Evolutionary conservation across 2,329 filamentous ascomycete genomes (phyloP).

Genomic region (Botrytis fragariae): DNA sequence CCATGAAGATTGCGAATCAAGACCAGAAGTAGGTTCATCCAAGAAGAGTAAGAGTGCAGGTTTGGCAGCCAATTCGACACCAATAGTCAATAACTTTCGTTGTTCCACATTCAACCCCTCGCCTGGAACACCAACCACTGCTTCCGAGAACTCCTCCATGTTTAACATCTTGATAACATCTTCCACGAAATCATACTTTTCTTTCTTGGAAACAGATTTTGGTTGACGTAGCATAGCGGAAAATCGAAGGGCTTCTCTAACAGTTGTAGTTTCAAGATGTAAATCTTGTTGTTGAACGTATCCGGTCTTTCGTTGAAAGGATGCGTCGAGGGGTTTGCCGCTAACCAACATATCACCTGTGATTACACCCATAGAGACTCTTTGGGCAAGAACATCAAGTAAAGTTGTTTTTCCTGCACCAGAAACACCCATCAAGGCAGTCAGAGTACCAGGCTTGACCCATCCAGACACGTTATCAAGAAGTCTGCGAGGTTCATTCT

Average conservation of each 20-base stretch:
- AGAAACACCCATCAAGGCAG: slow-evolving; percentile 66
- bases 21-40: slow-evolving; percentile 91
- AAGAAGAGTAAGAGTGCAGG: slow-evolving; percentile 87
- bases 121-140: slow-evolving; percentile 85
- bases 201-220: slow-evolving; percentile 63
- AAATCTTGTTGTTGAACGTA: slow-evolving; percentile 95
- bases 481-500: slow-evolving; percentile 60
- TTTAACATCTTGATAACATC: slow-evolving; percentile 89
- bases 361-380: slow-evolving; percentile 86
- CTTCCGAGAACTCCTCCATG: slow-evolving; percentile 89
- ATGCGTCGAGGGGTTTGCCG: slow-evolving; percentile 44
- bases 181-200: slow-evolving; percentile 86
- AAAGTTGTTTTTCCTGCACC: slow-evolving; percentile 90
- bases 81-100: slow-evolving; percentile 80
- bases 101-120: slow-evolving; percentile 77
- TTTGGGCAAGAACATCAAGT: slow-evolving; percentile 74
- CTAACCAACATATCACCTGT: slow-evolving; percentile 68
- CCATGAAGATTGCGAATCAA: slow-evolving; percentile 93
- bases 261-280: slow-evolving; percentile 79
- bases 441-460: slow-evolving; percentile 70
- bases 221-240: slow-evolving; percentile 85
- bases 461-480: slow-evolving; percentile 69
- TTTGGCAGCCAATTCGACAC: slow-evolving; percentile 93
- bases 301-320: slow-evolving; percentile 88
- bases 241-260: slow-evolving; percentile 75